Evolutionary conservation across 2,329 filamentous ascomycete species (phyloP).

Genomic region (Penicillium capsulatum): DNA sequence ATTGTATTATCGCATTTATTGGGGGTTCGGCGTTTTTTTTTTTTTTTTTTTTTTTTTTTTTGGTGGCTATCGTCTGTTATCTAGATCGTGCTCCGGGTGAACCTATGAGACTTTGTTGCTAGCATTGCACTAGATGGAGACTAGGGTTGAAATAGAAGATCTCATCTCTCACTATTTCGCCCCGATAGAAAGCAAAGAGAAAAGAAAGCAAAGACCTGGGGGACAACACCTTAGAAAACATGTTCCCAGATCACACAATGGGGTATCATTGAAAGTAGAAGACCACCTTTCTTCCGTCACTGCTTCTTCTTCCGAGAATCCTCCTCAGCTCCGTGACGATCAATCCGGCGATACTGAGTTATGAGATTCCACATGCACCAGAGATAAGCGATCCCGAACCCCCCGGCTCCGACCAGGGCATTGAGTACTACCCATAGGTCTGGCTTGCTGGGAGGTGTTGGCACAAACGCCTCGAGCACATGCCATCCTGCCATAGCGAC

Average conservation of each 20-base stretch:
- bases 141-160: slow-evolving; percentile 12
- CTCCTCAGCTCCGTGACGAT: slow-evolving; percentile 22
- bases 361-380: slow-evolving; percentile 75
- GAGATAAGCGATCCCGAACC: slow-evolving; percentile 80
- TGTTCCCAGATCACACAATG: slow-evolving; percentile 8
- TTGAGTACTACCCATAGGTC: slow-evolving; percentile 95
- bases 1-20: slow-evolving; percentile 24
- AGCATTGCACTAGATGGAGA: slow-evolving; percentile 1
- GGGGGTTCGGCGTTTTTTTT: slow-evolving; percentile 16
- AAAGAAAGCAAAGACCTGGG: slow-evolving; percentile 6
- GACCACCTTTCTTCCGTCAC: slow-evolving; percentile 19
- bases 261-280: slow-evolving; percentile 29
- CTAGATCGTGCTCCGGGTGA: slow-evolving; percentile 7
- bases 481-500: slow-evolving; percentile 77
- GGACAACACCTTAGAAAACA: neutral
- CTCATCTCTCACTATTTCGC: slow-evolving; percentile 16
- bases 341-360: slow-evolving; percentile 28
- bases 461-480: slow-evolving; percentile 62
- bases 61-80: slow-evolving; percentile 6
- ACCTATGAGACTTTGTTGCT: slow-evolving; percentile 7
- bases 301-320: slow-evolving; percentile 36
- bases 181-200: neutral
- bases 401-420: slow-evolving; percentile 76
- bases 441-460: slow-evolving; percentile 70
- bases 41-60: no score